These are phyloP conservation scores for Rutstroemia sydowiana DNA, from an alignment of 2,329 filamentous ascomycete genomes.

Conservation along the genomic window DNA sequence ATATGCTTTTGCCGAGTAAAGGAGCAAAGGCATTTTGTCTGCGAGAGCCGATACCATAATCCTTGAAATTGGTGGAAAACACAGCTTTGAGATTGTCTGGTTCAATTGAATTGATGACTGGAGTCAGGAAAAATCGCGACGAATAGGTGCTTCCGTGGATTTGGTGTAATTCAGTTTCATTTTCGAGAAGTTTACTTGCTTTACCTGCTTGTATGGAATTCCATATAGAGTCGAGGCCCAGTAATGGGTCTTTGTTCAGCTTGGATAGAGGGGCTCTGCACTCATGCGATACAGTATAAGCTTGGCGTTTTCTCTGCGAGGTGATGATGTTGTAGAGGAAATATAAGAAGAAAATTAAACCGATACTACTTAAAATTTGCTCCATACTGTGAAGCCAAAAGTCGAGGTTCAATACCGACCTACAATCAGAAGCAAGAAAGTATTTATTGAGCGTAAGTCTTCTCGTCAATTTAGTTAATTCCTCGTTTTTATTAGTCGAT, in stretches of 20 bases:
- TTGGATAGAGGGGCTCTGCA: no score
- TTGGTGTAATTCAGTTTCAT: not conserved
- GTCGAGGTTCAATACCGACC: no score
- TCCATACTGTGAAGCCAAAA: no score
- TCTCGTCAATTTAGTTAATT: no score
- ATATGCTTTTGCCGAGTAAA: conserved; percentile 10
- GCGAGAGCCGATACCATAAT: conserved; percentile 36
- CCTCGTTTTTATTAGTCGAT: no score
- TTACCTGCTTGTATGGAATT: conserved; percentile 33
- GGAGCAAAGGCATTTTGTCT: not conserved
- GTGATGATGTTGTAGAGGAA: no score
- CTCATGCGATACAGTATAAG: no score
- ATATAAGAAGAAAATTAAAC: no score
- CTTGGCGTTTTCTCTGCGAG: no score
- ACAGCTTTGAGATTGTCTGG: conserved; percentile 48
- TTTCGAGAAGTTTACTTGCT: conserved; percentile 4
- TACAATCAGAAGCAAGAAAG: no score
- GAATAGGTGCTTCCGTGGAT: not conserved
- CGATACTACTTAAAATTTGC: no score
- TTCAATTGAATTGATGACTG: conserved; percentile 40
- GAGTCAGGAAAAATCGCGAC: conserved; percentile 18
- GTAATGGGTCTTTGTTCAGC: conserved; percentile 43
- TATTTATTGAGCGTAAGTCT: no score
- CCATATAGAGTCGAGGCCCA: conserved; percentile 42
- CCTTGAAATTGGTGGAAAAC: conserved; percentile 43